Conservation (phyloP, 2,329 filamentous ascomycete species). For the Pestalotiopsis sp. region DNA sequence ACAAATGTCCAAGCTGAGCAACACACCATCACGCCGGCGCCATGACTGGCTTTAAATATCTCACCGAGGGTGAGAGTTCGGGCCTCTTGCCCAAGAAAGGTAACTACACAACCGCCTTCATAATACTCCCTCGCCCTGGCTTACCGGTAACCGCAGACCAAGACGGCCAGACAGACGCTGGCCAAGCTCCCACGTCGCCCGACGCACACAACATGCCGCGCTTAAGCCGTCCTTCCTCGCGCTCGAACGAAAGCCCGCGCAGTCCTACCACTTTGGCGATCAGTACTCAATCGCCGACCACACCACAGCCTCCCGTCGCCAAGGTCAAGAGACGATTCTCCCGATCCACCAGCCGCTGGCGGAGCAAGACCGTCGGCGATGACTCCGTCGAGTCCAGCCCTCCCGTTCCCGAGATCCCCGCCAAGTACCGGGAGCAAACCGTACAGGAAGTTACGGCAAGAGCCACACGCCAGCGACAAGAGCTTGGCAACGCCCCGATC, state of each 20-base stretch:
- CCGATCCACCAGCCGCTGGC: not conserved
- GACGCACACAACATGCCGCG: too few species aligned
- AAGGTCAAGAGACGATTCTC: not conserved
- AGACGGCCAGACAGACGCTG: not conserved
- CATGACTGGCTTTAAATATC: conserved; percentile 4
- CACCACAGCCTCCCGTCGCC: too few species aligned
- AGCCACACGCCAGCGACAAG: not conserved
- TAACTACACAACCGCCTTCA: not conserved
- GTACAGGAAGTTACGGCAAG: not conserved
- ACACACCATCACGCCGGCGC: not conserved
- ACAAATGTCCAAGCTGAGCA: not conserved
- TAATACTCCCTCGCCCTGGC: not conserved
- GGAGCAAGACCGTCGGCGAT: not conserved
- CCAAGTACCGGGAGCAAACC: not conserved
- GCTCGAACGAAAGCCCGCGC: too few species aligned
- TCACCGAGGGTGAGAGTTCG: not conserved
- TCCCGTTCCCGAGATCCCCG: not conserved
- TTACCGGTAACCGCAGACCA: not conserved
- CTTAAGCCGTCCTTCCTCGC: too few species aligned
- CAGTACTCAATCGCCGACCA: too few species aligned
- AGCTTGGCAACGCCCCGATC: not conserved
- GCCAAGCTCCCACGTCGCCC: not conserved
- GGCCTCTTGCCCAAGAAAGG: not conserved
- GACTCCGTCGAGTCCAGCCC: not conserved
- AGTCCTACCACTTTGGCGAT: too few species aligned